Base-by-base conservation (phyloP, 345 rosid species). In the Gynandropsis gynandra region DNA sequence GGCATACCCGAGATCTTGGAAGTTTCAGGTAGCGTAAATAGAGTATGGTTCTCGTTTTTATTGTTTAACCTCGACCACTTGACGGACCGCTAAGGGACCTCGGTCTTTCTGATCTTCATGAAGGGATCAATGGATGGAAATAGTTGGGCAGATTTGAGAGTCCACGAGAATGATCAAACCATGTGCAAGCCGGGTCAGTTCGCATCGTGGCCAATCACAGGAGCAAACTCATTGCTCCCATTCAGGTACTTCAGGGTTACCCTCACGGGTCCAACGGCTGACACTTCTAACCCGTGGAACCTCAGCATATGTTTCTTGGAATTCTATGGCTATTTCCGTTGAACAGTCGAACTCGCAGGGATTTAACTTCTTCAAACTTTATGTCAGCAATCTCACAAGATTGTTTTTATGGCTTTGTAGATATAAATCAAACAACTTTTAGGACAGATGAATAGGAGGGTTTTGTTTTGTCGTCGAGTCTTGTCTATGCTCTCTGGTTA, bases 21-120 rank as follows among this genome's bases (percentile, higher is more conserved):
- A 74, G 59, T 63, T 92, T 42, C 95, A 87, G 98, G 98, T 92
- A n/a, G n/a, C n/a, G n/a, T n/a, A n/a, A n/a, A n/a, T n/a, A n/a
- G n/a, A n/a, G n/a, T n/a, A n/a, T n/a, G n/a, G n/a, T 31, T 21
- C 16, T 46, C 8, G 37, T 3, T 45, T 33, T 20, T 16, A 5
- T 5, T 2, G 29, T 24, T 24, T 11, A 47, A 38, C 40, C 40
- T 11, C 27, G 53, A 27, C 7, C 8, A 0, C n/a, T 15, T 27
- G 48, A 11, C 31, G 40, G 38, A 46, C 13, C 41, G 15, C 39
- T 20, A 52, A 47, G 52, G 53, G 16, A 27, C 36, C 16, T 10
- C 38, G 34, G 18, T 39, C 21, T 14, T 43, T 16, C 34, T 55
- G 54, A 48, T 41, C n/a, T 29, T 36, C 48, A 45, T 74, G 24